phyloP scores from a whole-genome alignment of 495 filamentous ascomycete species.

The Daldinia concentrica region DNA sequence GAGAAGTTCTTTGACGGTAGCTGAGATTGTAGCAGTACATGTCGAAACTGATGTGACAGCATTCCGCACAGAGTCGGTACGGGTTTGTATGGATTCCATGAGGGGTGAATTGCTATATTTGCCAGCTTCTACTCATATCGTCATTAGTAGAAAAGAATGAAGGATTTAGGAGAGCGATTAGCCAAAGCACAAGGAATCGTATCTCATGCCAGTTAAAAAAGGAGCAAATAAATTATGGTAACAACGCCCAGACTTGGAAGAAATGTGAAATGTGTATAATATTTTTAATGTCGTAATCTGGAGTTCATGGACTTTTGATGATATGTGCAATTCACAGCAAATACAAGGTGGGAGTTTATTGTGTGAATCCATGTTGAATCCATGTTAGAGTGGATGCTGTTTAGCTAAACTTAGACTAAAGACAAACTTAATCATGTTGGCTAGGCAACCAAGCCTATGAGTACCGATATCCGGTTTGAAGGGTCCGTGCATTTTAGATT shows the following conservation, averaged over 20 bases:
- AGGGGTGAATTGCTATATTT: constrained; percentile 30
- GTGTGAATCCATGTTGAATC: constrained; percentile 6
- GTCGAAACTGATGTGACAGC: constrained; percentile 61
- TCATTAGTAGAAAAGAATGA: constrained; percentile 29
- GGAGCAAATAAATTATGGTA: constrained; percentile 40
- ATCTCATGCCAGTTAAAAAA: constrained; percentile 10
- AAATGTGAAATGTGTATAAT: constrained; percentile 27
- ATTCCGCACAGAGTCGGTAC: constrained; percentile 61
- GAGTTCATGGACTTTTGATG: not conserved
- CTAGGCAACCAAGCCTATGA: constrained; percentile 1
- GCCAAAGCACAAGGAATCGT: not conserved
- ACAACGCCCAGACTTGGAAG: constrained; percentile 26
- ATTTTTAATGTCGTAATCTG: not conserved
- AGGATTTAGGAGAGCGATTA: constrained; percentile 7
- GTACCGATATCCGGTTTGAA: not conserved
- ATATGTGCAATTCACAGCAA: constrained; percentile 1
- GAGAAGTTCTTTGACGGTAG: constrained; percentile 61
- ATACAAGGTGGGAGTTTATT: not conserved
- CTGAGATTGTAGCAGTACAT: constrained; percentile 60
- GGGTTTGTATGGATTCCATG: constrained; percentile 57
- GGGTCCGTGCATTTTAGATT: not conserved
- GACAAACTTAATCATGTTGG: constrained; percentile 1
- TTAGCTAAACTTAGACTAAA: constrained; percentile 6
- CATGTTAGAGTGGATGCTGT: constrained; percentile 3
- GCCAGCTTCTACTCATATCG: constrained; percentile 40